Evolutionary conservation across 2,329 filamentous ascomycete species (phyloP).

Genomic region (Zalaria sp.): DNA sequence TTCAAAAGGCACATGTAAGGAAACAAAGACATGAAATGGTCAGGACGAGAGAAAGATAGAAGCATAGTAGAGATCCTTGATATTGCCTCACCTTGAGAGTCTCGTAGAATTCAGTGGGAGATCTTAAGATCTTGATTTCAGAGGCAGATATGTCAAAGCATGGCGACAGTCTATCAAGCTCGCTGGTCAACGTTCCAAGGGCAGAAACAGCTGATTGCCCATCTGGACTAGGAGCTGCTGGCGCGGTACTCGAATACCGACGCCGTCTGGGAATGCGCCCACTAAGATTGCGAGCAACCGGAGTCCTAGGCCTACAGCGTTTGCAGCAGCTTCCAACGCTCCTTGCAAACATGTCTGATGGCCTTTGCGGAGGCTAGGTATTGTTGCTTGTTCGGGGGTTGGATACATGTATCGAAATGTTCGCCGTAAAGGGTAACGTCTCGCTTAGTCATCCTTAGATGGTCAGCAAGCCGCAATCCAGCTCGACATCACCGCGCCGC

Average conservation of each 20-base stretch:
- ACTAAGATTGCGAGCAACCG: neutral
- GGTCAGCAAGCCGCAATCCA: too few species aligned
- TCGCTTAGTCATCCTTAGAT: neutral
- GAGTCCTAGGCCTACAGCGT: neutral
- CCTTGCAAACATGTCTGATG: conserved; percentile 3
- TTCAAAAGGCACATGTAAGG: too few species aligned
- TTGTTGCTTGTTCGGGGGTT: neutral
- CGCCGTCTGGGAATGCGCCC: neutral
- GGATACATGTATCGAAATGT: neutral
- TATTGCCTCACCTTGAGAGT: conserved; percentile 58
- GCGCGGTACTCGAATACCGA: conserved; percentile 1
- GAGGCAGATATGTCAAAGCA: conserved; percentile 74
- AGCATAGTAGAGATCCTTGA: too few species aligned
- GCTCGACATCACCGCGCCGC: too few species aligned
- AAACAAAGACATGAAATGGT: too few species aligned
- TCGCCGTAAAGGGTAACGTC: neutral
- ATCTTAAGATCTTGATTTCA: conserved; percentile 63
- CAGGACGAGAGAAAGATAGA: too few species aligned
- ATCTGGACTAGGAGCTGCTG: neutral
- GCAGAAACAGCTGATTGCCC: conserved; percentile 3
- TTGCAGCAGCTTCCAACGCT: neutral
- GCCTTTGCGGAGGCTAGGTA: too few species aligned
- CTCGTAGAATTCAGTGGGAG: conserved; percentile 80
- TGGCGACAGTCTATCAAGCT: conserved; percentile 82
- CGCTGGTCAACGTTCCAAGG: conserved; percentile 48